These are phyloP conservation scores for Naegleria lovaniensis DNA, from an alignment of 208 protist species.

Conservation along the genomic window DNA sequence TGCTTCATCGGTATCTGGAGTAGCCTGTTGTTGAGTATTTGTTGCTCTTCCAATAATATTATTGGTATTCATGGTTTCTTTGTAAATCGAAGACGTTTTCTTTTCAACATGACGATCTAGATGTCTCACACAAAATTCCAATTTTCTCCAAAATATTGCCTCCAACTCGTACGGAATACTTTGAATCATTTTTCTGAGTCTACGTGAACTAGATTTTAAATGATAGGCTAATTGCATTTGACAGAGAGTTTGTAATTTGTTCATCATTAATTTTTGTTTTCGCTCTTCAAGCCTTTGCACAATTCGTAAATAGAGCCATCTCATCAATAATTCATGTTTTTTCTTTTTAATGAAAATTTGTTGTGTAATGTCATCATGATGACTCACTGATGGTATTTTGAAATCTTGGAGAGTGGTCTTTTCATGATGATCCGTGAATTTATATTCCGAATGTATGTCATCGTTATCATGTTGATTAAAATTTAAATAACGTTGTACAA, in stretches of 20 bases:
- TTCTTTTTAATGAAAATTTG: not conserved
- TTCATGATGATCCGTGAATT: too few relatives aligned
- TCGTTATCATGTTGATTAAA: too few relatives aligned
- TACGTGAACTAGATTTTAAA: not conserved
- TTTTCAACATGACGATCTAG: not conserved
- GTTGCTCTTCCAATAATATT: too few relatives aligned
- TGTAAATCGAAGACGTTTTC: not conserved
- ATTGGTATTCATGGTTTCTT: too few relatives aligned
- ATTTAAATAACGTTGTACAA: not conserved
- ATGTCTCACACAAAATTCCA: not conserved
- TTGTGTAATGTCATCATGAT: too few relatives aligned
- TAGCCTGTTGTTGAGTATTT: too few relatives aligned
- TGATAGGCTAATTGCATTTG: not conserved
- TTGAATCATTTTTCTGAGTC: not conserved
- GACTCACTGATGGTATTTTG: too few relatives aligned
- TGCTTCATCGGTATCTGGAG: too few relatives aligned
- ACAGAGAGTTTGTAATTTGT: not conserved
- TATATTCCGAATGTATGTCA: too few relatives aligned
- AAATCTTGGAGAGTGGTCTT: too few relatives aligned
- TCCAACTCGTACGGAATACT: not conserved
- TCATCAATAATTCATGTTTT: not conserved
- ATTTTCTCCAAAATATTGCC: not conserved
- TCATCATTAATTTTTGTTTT: not conserved
- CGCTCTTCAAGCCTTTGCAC: not conserved
- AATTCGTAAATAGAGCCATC: not conserved